Conservation (phyloP, 176 grass and related monocot species). For the Oryza coarctata region DNA sequence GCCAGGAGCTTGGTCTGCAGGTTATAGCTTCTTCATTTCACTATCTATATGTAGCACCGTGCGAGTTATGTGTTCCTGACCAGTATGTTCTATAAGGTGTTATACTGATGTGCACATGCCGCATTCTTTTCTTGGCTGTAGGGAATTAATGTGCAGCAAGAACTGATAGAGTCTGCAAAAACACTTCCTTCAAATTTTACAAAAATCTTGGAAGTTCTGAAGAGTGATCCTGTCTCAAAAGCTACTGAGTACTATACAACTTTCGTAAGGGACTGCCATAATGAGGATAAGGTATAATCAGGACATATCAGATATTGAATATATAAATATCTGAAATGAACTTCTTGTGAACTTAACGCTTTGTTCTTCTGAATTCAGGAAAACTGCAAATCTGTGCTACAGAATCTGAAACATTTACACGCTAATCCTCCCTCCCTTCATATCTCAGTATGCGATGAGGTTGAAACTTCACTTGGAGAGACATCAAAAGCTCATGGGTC, state of each 20-base stretch:
- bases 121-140: conserved; percentile 32
- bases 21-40: conserved; percentile 37
- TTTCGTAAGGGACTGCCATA: conserved; percentile 84
- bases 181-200: conserved; percentile 70
- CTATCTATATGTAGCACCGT: neutral
- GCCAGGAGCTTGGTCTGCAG: conserved; percentile 82
- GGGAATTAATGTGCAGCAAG: conserved; percentile 75
- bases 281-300: conserved; percentile 74
- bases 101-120: neutral
- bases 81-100: neutral
- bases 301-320: conserved; percentile 1
- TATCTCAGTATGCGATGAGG: conserved; percentile 68
- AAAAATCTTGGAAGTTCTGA: conserved; percentile 78
- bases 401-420: conserved; percentile 61
- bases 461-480: conserved; percentile 57
- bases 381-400: conserved; percentile 44
- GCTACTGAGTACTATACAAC: conserved; percentile 69
- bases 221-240: conserved; percentile 61
- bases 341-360: conserved; percentile 16
- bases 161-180: conserved; percentile 82
- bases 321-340: conserved; percentile 6
- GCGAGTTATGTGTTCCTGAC: neutral
- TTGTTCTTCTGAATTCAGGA: conserved; percentile 55
- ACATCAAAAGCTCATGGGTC: conserved; percentile 35
- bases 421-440: conserved; percentile 68